These are phyloP conservation scores for Colletotrichum graminicola DNA, from an alignment of 2,329 filamentous ascomycete genomes.

Conservation along the genomic window DNA sequence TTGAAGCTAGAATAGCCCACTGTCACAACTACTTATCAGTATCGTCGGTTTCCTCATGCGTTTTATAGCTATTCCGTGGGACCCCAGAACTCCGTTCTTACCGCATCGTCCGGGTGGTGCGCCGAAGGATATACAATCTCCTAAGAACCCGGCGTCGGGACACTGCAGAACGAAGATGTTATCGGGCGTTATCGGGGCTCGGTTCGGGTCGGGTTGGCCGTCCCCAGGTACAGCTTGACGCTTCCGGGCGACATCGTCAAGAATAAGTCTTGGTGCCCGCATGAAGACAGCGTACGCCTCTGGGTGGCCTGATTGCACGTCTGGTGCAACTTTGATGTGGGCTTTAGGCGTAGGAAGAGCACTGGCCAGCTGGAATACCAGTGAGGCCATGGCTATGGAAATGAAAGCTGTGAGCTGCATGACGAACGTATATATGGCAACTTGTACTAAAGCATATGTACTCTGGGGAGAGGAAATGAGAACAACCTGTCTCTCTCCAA, in stretches of 20 bases:
- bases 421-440: not conserved
- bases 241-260: constrained; percentile 4
- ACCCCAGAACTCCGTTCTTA: not conserved
- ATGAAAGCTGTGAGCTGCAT: constrained; percentile 27
- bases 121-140: constrained; percentile 30
- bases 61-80: no score
- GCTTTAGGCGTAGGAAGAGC: constrained; percentile 4
- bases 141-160: constrained; percentile 23
- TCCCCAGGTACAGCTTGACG: constrained; percentile 31
- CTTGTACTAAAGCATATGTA: not conserved
- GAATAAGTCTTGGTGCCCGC: constrained; percentile 9
- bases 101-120: constrained; percentile 33
- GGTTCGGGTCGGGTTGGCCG: constrained; percentile 16
- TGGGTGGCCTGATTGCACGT: constrained; percentile 9
- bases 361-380: not conserved
- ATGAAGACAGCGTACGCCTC: constrained; percentile 33
- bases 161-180: constrained; percentile 34
- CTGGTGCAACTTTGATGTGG: constrained; percentile 3
- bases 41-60: not conserved
- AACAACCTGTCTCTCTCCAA: not conserved
- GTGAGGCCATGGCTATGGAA: constrained; percentile 15
- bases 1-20: constrained; percentile 34
- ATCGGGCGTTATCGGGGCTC: constrained; percentile 23
- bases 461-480: not conserved
- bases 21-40: constrained; percentile 1